phyloP scores from a whole-genome alignment of 2,329 filamentous ascomycete species.

The Geoglossum cookeanum region DNA sequence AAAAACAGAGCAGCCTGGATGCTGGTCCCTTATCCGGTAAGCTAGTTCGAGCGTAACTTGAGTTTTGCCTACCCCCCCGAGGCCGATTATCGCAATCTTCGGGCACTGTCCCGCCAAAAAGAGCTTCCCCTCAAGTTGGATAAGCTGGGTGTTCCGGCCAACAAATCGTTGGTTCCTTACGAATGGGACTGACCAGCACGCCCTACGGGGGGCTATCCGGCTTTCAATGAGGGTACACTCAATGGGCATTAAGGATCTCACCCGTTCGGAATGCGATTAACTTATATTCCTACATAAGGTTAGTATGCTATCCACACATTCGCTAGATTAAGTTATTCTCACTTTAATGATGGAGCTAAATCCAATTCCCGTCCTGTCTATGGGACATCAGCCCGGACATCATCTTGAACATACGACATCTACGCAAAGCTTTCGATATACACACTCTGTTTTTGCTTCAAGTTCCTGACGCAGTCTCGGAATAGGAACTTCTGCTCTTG shows the following conservation, averaged over 20 bases:
- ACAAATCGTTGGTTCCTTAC: neutral
- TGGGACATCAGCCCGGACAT: neutral
- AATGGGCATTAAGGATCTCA: neutral
- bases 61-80: constrained; percentile 7
- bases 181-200: neutral
- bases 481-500: constrained; percentile 8
- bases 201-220: neutral
- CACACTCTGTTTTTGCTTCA: constrained; percentile 13
- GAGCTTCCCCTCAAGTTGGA: neutral
- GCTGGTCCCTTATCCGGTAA: neutral
- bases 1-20: neutral
- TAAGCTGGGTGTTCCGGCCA: neutral
- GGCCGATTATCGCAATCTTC: neutral
- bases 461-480: constrained; percentile 12
- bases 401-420: too few relatives aligned
- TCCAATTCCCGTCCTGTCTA: neutral
- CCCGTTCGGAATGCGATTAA: neutral
- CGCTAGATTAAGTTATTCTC: neutral
- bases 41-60: constrained; percentile 7
- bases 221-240: neutral
- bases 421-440: constrained; percentile 8
- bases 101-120: neutral
- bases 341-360: neutral
- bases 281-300: neutral
- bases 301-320: neutral